phyloP scores from a whole-genome alignment of 2,329 filamentous ascomycete species.

The Chlorencoelia australis region DNA sequence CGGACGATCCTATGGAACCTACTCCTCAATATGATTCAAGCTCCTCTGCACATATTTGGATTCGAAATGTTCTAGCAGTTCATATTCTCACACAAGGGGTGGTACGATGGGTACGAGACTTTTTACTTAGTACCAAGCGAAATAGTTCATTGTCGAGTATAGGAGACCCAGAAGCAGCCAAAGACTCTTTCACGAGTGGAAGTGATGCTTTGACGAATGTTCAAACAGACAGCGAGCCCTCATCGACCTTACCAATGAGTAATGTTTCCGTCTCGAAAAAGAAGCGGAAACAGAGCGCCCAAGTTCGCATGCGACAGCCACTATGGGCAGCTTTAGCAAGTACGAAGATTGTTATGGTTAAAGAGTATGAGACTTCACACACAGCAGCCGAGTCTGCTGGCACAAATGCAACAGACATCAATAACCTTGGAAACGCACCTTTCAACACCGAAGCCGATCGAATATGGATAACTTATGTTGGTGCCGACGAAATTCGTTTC shows the following conservation, averaged over 20 bases:
- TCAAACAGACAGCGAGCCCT: conserved; percentile 20
- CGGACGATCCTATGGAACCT: conserved; percentile 39
- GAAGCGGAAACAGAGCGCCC: conserved; percentile 81
- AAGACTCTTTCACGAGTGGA: conserved; percentile 40
- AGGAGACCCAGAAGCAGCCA: conserved; percentile 55
- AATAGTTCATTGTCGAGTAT: conserved; percentile 37
- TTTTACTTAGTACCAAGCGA: conserved; percentile 48
- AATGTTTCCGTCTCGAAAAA: conserved; percentile 56
- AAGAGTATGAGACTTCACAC: conserved; percentile 78
- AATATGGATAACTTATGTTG: conserved; percentile 75
- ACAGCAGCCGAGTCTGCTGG: conserved; percentile 63
- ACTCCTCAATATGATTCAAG: conserved; percentile 39
- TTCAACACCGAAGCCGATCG: conserved; percentile 61
- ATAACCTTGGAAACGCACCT: conserved; percentile 66
- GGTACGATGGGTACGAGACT: conserved; percentile 59
- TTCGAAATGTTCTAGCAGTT: conserved; percentile 59
- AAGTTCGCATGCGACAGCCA: conserved; percentile 82
- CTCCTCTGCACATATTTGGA: conserved; percentile 52
- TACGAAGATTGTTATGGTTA: conserved; percentile 92
- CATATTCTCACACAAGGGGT: conserved; percentile 67
- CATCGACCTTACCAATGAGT: conserved; percentile 14
- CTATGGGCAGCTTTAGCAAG: conserved; percentile 91
- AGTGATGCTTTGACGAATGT: conserved; percentile 26
- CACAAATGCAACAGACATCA: conserved; percentile 65
- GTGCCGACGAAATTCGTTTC: conserved; percentile 68